A percentile compares a stretch with the other conserved stretches of the same genome.
Evolutionary conservation across 148 eudicot genomes (phyloP).

Genomic region (Chenopodium formosanum): DNA sequence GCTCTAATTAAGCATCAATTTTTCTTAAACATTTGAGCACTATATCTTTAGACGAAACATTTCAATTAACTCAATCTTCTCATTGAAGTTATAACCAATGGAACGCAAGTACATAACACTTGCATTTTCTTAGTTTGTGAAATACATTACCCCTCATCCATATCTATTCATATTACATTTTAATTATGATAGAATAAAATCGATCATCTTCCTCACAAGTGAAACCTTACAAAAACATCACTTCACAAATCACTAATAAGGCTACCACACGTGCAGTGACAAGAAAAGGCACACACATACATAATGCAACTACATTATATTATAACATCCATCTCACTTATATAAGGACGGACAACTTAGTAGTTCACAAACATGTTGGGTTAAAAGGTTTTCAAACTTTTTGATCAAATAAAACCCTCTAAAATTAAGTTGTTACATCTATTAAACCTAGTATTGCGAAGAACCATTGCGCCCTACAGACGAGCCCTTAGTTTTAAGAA

Average conservation of each 20-base stretch:
- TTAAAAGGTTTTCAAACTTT: not conserved
- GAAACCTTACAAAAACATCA: not conserved
- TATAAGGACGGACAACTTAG: constrained; percentile 1
- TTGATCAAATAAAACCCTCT: not conserved
- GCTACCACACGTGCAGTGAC: not conserved
- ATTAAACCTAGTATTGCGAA: constrained; percentile 11
- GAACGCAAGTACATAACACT: not conserved
- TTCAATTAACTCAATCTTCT: not conserved
- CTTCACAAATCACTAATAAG: not conserved
- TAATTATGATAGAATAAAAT: not conserved
- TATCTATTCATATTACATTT: no score
- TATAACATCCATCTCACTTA: not conserved
- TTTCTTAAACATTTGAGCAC: no score
- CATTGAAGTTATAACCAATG: not conserved
- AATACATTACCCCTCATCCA: no score
- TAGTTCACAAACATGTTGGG: not conserved
- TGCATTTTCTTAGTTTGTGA: not conserved
- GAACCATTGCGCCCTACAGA: constrained; percentile 12
- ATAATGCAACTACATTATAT: not conserved
- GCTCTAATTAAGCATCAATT: no score
- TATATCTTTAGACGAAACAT: no score
- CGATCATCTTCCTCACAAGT: not conserved
- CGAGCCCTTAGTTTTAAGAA: constrained; percentile 26
- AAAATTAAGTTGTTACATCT: not conserved
- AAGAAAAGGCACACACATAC: not conserved